Evolutionary conservation across 306 rosid species (phyloP).

Genomic region (Lathyrus sativus): DNA sequence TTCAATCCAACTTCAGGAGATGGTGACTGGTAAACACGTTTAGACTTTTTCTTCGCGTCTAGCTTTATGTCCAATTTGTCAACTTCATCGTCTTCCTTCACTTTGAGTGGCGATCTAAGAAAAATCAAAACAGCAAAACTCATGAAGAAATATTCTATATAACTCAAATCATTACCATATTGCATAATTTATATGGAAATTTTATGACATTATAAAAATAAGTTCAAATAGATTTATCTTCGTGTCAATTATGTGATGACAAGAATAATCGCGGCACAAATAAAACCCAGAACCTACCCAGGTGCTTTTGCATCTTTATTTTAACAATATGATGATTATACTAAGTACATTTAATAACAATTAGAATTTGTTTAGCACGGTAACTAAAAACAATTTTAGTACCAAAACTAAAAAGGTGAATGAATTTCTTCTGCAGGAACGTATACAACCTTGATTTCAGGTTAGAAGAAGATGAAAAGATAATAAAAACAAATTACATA

Average conservation of each 20-base stretch:
- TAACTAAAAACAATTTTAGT: not conserved
- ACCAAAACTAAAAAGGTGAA: not conserved
- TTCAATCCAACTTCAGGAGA: conserved; percentile 90
- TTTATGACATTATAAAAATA: conserved; percentile 10
- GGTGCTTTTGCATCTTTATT: conserved; percentile 11
- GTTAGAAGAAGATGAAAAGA: not conserved
- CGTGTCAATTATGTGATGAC: not conserved
- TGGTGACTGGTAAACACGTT: conserved; percentile 87
- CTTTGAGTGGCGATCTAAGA: conserved; percentile 78
- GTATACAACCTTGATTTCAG: not conserved
- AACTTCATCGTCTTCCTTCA: conserved; percentile 93
- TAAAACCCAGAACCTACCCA: not conserved
- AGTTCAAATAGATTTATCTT: conserved; percentile 2
- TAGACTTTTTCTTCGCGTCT: conserved; percentile 74
- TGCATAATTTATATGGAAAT: conserved; percentile 1
- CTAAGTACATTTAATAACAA: not conserved
- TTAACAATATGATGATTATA: conserved; percentile 1
- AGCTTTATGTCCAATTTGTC: conserved; percentile 84
- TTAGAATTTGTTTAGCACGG: not conserved
- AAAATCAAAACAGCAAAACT: conserved; percentile 4
- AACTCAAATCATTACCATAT: not conserved
- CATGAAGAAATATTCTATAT: not conserved
- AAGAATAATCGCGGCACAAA: not conserved
- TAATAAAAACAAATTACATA: not conserved
- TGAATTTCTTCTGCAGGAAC: not conserved